Base-by-base conservation (phyloP, 169 alveolate species). In the Condylostoma magnum region DNA sequence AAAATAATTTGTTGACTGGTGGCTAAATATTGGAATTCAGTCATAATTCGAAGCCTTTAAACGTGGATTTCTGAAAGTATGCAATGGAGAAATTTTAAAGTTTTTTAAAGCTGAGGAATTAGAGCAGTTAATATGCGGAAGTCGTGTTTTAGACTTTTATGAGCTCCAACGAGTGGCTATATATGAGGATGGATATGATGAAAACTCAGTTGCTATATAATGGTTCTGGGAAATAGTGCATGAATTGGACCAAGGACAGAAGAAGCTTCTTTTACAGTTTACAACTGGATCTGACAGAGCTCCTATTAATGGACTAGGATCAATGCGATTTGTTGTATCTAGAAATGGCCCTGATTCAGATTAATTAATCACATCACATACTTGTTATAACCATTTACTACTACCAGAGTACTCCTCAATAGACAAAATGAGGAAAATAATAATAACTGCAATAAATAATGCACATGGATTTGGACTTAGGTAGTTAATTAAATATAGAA, bases 331-430 rank as follows among this genome's bases (percentile, higher is more conserved):
- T 53, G 60, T 80, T 52, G 75, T 95, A 53, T 83, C 91, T 12
- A 86, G 90, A n/a, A 76, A 65, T 37, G 94, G 94, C 18, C 63
- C 83, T 18, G 97, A 90, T 70, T 72, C 90, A 8, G 94, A 89
- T 46, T 57, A 91, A 60, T 91, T 94, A 10, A 98, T 98, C 10
- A 86, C 96, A 8, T 95, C 98, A 2, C 97, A 92, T 83, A 95
- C 99, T 52, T 95, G 99, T 69, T 95, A 94, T 79, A 95, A 95
- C 70, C 89, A 82, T 57, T 69, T 95, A 65, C 74, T 94, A 60
- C 68, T 94, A 18, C 97, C 97, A 4, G 96, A 86, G 30, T 95
- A 95, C 66, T 43, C 72, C 47, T 43, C 81, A 31, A 81, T 83
- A 54, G 95, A 89, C 54, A 84, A 76, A 48, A 75, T 95, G 47